Evolutionary conservation across 495 filamentous ascomycete genomes (phyloP).

Genomic region (Bryoglossum gracile): DNA sequence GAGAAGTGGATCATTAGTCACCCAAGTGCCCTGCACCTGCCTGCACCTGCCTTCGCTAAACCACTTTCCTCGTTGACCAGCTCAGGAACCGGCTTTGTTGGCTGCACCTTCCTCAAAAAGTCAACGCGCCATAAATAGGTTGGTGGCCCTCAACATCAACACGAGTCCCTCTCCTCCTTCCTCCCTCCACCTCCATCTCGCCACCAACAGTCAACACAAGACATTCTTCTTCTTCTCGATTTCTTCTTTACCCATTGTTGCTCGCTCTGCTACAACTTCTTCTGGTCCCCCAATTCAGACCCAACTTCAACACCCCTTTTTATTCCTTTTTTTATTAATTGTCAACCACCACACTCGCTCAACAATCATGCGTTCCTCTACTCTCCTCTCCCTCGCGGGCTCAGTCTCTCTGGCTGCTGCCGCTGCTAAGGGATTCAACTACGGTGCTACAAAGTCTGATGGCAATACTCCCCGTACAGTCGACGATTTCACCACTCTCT

Average conservation of each 20-base stretch:
- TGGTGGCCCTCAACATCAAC: no score
- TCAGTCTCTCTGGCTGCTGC: conserved; percentile 21
- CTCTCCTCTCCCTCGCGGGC: conserved; percentile 21
- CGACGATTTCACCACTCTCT: conserved; percentile 62
- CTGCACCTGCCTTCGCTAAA: background rate
- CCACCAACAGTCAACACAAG: background rate
- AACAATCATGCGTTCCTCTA: conserved; percentile 24
- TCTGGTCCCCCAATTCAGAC: no score
- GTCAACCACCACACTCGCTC: conserved; percentile 5
- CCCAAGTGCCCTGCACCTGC: background rate
- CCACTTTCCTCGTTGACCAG: no score
- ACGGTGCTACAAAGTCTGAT: conserved; percentile 56
- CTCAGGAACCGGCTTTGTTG: no score
- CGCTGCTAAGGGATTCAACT: conserved; percentile 73
- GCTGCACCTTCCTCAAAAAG: background rate
- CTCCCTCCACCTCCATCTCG: background rate
- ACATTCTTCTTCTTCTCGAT: background rate
- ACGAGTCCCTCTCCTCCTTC: background rate
- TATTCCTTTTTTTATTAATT: background rate
- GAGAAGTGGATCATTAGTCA: no score
- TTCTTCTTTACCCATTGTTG: background rate
- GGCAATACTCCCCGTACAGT: conserved; percentile 50
- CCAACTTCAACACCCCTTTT: no score
- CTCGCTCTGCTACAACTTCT: no score
- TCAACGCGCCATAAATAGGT: background rate